Base-by-base conservation (phyloP, 2,329 filamentous ascomycete genomes). In the Aspergillus piperis region DNA sequence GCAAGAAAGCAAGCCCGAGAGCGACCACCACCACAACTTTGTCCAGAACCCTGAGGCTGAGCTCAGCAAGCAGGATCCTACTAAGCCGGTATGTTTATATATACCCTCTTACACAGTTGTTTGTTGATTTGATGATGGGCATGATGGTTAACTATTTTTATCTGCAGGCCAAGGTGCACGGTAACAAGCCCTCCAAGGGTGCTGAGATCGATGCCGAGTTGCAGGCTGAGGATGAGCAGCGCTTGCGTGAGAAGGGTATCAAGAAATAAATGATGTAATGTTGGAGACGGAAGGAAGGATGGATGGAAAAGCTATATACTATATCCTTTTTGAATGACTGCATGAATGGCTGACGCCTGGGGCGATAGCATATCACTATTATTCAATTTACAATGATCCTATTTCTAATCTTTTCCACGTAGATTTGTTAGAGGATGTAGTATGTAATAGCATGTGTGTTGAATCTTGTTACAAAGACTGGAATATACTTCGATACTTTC, bases 131-230 rank as follows among this genome's bases (percentile, higher is more conserved):
- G n/a, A 41, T 3, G 25, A 2, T 39, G 27, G n/a, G 3, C 3
- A 15, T n/a, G 47, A 41, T 36, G 42, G 21, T 64, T 71, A 54
- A 68, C 30, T 5, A 13, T 7, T 1, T 1, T 25, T 11, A 10
- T 63, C 8, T 32, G 80, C 36, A 81, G 79, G 80, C 80, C 4
- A 72, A 62, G 58, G 57, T 78, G 57, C 80, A 82, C 59, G 80
- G 80, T 54, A 78, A 82, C 61, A 64, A 76, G 47, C 80, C 80
- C 5, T 81, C 78, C 7, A 77, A 75, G 63, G 80, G 80, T 17
- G 80, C 80, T 11, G 62, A 80, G 71, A 75, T 82, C 58, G 80
- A 82, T 63, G 76, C 75, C 30, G 75, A 80, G 53, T 68, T 81
- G 17, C 67, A 77, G 65, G 68, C 71, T 11, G 78, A 81, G 3